These are phyloP conservation scores for Gnomoniopsis smithogilvyi DNA, from an alignment of 2,329 filamentous ascomycete species.

Conservation along the genomic window DNA sequence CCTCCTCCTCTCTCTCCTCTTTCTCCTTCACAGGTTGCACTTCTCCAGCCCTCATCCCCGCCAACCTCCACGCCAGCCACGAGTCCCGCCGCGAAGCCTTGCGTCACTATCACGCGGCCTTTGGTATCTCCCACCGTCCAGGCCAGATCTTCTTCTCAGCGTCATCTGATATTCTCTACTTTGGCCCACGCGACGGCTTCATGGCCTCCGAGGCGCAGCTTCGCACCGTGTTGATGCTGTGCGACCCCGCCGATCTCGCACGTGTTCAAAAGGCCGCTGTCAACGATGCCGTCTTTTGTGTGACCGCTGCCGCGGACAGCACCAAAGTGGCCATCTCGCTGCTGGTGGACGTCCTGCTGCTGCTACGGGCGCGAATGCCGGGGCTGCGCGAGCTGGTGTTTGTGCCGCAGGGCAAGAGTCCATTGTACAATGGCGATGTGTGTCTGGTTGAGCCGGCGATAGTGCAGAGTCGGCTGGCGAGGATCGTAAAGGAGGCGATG, in stretches of 20 bases:
- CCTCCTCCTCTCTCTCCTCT: neutral
- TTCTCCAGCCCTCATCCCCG: conserved; percentile 38
- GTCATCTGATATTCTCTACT: conserved; percentile 42
- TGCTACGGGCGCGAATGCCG: conserved; percentile 36
- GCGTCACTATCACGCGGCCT: conserved; percentile 36
- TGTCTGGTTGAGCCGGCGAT: conserved; percentile 29
- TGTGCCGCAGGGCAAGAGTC: conserved; percentile 38
- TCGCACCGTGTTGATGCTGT: conserved; percentile 40
- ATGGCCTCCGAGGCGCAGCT: conserved; percentile 45
- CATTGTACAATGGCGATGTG: conserved; percentile 26
- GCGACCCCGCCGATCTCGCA: conserved; percentile 37
- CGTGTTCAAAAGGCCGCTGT: conserved; percentile 41
- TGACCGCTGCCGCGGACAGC: conserved; percentile 10
- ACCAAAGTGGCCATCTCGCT: conserved; percentile 35
- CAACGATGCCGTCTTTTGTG: conserved; percentile 39
- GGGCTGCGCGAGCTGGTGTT: conserved; percentile 40
- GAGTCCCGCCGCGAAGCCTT: conserved; percentile 44
- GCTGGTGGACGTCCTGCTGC: conserved; percentile 37
- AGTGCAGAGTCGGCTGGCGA: conserved; percentile 32
- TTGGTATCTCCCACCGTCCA: conserved; percentile 38
- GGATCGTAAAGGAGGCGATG: conserved; percentile 34
- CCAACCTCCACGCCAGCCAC: conserved; percentile 42
- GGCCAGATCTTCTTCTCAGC: conserved; percentile 42
- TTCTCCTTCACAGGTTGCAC: conserved; percentile 33
- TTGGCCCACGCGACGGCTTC: conserved; percentile 41